Conservation (phyloP, 371 early-diverging fungal genomes). For the Apophysomyces sp. region DNA sequence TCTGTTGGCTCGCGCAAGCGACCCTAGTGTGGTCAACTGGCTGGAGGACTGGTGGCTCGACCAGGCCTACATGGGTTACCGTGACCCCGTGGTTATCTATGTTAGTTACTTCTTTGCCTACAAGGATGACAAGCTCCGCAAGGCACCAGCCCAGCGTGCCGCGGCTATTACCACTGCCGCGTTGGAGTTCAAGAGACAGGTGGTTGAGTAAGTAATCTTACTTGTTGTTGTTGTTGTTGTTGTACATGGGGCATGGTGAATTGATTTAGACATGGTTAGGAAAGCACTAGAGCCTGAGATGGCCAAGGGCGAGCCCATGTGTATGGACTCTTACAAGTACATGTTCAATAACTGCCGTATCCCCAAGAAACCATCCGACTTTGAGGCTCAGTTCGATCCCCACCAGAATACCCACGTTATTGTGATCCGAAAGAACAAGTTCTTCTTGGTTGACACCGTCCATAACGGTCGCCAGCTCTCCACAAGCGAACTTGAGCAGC, state of each 20-base stretch:
- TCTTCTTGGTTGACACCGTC: slow-evolving; percentile 75
- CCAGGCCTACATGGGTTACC: slow-evolving; percentile 89
- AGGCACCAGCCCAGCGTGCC: slow-evolving; percentile 79
- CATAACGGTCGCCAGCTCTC: slow-evolving; percentile 79
- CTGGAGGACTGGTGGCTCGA: slow-evolving; percentile 96
- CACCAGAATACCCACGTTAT: slow-evolving; percentile 77
- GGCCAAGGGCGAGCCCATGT: slow-evolving; percentile 77
- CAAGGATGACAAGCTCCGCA: slow-evolving; percentile 81
- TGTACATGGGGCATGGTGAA: too few species aligned
- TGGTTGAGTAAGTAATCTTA: slow-evolving; percentile 56
- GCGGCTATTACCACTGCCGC: slow-evolving; percentile 88
- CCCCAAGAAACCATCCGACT: slow-evolving; percentile 83
- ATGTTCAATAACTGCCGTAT: slow-evolving; percentile 97
- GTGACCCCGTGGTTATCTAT: slow-evolving; percentile 92
- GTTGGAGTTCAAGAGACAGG: slow-evolving; percentile 80
- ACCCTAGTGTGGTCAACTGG: slow-evolving; percentile 79
- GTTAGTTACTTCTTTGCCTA: slow-evolving; percentile 85
- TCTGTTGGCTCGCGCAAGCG: slow-evolving; percentile 66
- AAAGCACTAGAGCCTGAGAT: slow-evolving; percentile 86
- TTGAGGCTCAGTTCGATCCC: slow-evolving; percentile 75
- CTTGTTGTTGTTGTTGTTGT: too few species aligned
- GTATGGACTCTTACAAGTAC: slow-evolving; percentile 90
- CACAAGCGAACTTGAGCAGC: slow-evolving; percentile 81
- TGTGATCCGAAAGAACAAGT: slow-evolving; percentile 90
- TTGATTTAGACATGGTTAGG: too few species aligned